Conservation (phyloP, 1,284 basidiomycete genomes). For the Coniophora puteana region DNA sequence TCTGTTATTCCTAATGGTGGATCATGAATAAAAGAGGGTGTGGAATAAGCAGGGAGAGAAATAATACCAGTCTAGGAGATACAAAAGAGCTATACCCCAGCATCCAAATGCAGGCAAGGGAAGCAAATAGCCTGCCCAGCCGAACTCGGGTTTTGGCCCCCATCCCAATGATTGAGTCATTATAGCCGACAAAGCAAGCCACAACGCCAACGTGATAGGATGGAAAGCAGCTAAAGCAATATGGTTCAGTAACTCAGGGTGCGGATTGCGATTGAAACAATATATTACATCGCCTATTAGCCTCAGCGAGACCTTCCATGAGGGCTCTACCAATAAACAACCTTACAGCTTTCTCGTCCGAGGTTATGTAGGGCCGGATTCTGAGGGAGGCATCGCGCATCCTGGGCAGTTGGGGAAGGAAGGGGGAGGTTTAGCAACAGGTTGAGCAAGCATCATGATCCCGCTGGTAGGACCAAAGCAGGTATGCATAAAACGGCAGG, state of each 20-base stretch:
- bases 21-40: no score
- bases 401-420: no score
- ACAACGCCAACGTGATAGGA: slow-evolving; percentile 54
- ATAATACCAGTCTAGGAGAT: slow-evolving; percentile 64
- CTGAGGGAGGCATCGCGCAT: slow-evolving; percentile 33
- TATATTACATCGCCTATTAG: slow-evolving; percentile 59
- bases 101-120: slow-evolving; percentile 66
- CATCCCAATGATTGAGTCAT: slow-evolving; percentile 60
- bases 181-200: slow-evolving; percentile 54
- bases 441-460: no score
- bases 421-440: no score
- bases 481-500: background rate
- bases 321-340: slow-evolving; percentile 67
- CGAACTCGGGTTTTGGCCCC: slow-evolving; percentile 51
- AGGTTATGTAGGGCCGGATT: slow-evolving; percentile 49
- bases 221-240: slow-evolving; percentile 51
- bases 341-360: slow-evolving; percentile 56
- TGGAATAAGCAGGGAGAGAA: background rate
- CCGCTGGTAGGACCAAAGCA: no score
- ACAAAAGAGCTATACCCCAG: slow-evolving; percentile 61
- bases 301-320: slow-evolving; percentile 68
- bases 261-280: background rate
- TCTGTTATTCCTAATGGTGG: slow-evolving; percentile 56
- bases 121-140: slow-evolving; percentile 47
- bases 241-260: slow-evolving; percentile 1